Evolutionary conservation across 257 asterid species (phyloP).

Genomic region (Solanum appendiculatum): DNA sequence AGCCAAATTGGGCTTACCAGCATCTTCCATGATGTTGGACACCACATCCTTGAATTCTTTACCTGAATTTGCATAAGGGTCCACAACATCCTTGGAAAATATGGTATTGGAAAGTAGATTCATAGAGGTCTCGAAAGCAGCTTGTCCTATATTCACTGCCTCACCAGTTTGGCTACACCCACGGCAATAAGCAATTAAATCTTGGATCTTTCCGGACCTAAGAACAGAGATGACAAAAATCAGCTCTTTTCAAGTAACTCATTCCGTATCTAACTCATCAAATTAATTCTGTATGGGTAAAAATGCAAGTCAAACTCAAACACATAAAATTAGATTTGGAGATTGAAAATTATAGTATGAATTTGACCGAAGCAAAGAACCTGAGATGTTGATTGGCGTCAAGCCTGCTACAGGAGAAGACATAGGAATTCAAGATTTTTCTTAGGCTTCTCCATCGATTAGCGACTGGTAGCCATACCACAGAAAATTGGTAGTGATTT

Average conservation of each 20-base stretch:
- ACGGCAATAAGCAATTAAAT: slow-evolving; percentile 42
- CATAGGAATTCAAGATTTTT: slow-evolving; percentile 19
- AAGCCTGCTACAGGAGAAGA: slow-evolving; percentile 54
- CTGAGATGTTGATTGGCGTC: slow-evolving; percentile 60
- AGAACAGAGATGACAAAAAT: slow-evolving; percentile 5
- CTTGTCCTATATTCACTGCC: slow-evolving; percentile 48
- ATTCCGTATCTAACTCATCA: neutral
- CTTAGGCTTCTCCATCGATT: slow-evolving; percentile 14
- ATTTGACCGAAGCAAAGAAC: neutral
- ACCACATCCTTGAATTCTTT: slow-evolving; percentile 59
- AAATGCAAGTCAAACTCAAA: neutral
- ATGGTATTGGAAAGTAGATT: slow-evolving; percentile 42
- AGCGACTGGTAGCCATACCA: slow-evolving; percentile 8
- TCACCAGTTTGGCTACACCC: slow-evolving; percentile 25
- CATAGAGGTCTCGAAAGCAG: slow-evolving; percentile 39
- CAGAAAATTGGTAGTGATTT: slow-evolving; percentile 6
- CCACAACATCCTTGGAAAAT: slow-evolving; percentile 44
- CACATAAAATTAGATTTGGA: neutral
- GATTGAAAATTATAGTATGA: neutral
- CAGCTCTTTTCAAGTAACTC: neutral
- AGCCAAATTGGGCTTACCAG: slow-evolving; percentile 57
- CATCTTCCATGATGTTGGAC: slow-evolving; percentile 38
- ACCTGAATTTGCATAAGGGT: slow-evolving; percentile 45
- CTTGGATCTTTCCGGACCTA: slow-evolving; percentile 43
- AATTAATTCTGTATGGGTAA: neutral